These are phyloP conservation scores for Penicillium capsulatum DNA, from an alignment of 2,329 filamentous ascomycete species.

Conservation along the genomic window DNA sequence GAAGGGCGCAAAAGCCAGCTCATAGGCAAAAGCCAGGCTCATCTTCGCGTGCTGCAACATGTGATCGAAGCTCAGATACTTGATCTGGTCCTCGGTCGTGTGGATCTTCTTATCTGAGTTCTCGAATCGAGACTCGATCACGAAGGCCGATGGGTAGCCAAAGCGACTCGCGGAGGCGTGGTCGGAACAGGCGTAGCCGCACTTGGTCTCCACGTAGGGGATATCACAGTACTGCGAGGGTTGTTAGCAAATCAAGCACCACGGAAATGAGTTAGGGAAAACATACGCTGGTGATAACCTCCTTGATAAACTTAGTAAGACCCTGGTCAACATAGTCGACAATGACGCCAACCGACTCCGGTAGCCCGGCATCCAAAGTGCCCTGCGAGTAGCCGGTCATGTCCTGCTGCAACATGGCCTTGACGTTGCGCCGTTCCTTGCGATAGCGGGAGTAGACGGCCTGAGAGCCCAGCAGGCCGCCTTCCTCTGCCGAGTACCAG, in stretches of 20 bases:
- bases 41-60: constrained; percentile 88
- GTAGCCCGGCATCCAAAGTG: constrained; percentile 74
- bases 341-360: constrained; percentile 86
- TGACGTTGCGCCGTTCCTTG: constrained; percentile 67
- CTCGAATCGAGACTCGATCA: constrained; percentile 59
- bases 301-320: constrained; percentile 86
- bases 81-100: constrained; percentile 65
- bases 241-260: constrained; percentile 10
- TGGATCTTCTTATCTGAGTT: constrained; percentile 67
- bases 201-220: constrained; percentile 80
- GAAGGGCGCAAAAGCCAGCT: constrained; percentile 74
- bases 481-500: constrained; percentile 91
- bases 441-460: constrained; percentile 83
- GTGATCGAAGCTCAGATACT: constrained; percentile 74
- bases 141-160: constrained; percentile 62
- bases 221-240: constrained; percentile 73
- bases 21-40: constrained; percentile 77
- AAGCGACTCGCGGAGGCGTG: constrained; percentile 63
- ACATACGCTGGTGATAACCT: constrained; percentile 65
- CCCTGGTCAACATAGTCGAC: constrained; percentile 76
- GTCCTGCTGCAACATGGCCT: constrained; percentile 97
- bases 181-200: constrained; percentile 77
- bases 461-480: constrained; percentile 79
- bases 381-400: constrained; percentile 89
- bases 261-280: background rate